These are phyloP conservation scores for Cichorium intybus DNA, from an alignment of 140 eudicot species.

Conservation along the genomic window DNA sequence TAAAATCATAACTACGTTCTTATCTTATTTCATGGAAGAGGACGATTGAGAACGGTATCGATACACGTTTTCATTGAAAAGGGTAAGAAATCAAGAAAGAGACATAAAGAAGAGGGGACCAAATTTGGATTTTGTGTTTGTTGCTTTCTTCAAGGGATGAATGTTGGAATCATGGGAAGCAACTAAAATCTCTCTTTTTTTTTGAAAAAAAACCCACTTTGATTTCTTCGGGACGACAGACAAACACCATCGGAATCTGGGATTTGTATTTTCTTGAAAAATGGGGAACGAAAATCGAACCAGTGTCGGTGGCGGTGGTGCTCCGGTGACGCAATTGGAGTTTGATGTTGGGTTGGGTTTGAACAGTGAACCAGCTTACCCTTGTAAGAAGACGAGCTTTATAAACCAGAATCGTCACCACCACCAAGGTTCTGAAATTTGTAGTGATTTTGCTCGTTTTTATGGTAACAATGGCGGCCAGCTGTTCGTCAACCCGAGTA, in stretches of 20 bases:
- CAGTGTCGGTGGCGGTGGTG: neutral
- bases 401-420: neutral
- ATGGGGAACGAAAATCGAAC: slow-evolving; percentile 7
- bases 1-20: slow-evolving; percentile 7
- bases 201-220: neutral
- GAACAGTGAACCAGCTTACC: slow-evolving; percentile 20
- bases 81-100: neutral
- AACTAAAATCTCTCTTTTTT: neutral
- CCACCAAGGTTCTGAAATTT: neutral
- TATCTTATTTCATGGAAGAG: slow-evolving; percentile 19
- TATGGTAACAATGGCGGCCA: neutral
- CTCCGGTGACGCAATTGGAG: neutral
- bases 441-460: neutral
- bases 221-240: neutral
- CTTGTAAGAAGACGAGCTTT: slow-evolving; percentile 15
- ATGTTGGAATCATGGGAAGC: slow-evolving; percentile 43
- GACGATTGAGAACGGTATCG: slow-evolving; percentile 23
- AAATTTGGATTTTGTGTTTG: slow-evolving; percentile 23
- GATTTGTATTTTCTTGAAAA: neutral
- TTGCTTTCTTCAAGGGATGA: slow-evolving; percentile 9
- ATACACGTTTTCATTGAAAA: slow-evolving; percentile 21
- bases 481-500: neutral
- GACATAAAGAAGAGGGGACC: slow-evolving; percentile 23
- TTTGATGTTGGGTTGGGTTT: slow-evolving; percentile 56
- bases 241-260: neutral